These are phyloP conservation scores for Leishmania major DNA, from an alignment of 208 protist genomes.

Conservation along the genomic window DNA sequence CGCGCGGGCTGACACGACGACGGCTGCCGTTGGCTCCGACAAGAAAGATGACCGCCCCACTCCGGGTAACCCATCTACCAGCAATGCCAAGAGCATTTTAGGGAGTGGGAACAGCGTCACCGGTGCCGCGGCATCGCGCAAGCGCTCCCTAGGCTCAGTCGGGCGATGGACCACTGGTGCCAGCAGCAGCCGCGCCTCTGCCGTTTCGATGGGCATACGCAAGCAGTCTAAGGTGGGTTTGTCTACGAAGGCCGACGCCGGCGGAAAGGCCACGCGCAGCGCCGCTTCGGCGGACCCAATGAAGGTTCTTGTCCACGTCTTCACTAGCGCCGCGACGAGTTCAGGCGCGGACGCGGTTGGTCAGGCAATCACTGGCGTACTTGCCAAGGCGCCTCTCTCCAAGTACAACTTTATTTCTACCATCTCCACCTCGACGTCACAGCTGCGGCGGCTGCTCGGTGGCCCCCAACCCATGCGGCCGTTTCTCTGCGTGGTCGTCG, in stretches of 20 bases:
- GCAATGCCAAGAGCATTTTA: not conserved
- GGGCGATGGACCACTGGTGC: conserved; percentile 8
- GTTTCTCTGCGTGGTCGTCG: conserved; percentile 42
- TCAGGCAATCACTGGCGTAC: conserved; percentile 37
- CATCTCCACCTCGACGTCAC: conserved; percentile 45
- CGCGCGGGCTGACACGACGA: not conserved
- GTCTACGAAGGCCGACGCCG: not conserved
- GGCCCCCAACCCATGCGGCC: conserved; percentile 10
- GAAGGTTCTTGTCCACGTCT: conserved; percentile 54
- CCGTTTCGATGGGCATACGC: conserved; percentile 1
- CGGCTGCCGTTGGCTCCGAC: no score
- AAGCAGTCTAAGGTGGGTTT: not conserved
- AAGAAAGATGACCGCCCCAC: not conserved
- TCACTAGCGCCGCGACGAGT: conserved; percentile 27
- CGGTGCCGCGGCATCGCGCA: not conserved
- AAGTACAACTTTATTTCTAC: conserved; percentile 42
- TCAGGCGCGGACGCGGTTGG: conserved; percentile 34
- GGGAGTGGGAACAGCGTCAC: not conserved
- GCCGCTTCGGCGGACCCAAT: not conserved
- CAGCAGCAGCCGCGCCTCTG: not conserved
- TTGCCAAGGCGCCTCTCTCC: conserved; percentile 45
- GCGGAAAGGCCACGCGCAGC: not conserved
- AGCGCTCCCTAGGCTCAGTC: not conserved
- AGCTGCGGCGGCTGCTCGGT: conserved; percentile 36
- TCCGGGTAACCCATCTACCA: not conserved